Evolutionary conservation across 768 basidiomycete species (phyloP).

Genomic region (Phylloporus scabripes): DNA sequence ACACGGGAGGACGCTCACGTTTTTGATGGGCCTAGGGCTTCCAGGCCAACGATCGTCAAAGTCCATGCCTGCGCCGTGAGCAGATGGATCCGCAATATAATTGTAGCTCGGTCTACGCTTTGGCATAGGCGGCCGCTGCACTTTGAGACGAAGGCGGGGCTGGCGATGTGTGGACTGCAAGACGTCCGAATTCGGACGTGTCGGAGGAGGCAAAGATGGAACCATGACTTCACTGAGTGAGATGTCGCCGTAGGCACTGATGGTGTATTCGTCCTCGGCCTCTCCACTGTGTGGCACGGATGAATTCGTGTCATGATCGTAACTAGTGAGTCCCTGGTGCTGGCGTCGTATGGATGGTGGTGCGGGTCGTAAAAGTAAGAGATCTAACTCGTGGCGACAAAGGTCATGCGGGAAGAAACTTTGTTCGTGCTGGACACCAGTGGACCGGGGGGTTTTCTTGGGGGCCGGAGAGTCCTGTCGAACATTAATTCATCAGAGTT

Average conservation of each 20-base stretch:
- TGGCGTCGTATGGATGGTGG: background rate
- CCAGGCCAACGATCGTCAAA: slow-evolving; percentile 11
- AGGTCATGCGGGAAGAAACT: background rate
- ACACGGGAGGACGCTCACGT: slow-evolving; percentile 10
- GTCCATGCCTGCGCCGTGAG: background rate
- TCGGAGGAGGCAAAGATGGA: slow-evolving; percentile 20
- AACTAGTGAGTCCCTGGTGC: background rate
- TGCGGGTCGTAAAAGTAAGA: background rate
- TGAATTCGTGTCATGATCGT: background rate
- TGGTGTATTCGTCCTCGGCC: slow-evolving; percentile 34
- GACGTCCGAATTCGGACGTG: background rate
- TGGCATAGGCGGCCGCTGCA: slow-evolving; percentile 26
- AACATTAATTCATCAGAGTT: background rate
- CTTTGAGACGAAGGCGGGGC: slow-evolving; percentile 22
- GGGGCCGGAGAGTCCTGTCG: slow-evolving; percentile 7
- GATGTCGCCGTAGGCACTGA: slow-evolving; percentile 43
- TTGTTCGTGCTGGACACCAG: background rate
- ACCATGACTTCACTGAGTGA: slow-evolving; percentile 36
- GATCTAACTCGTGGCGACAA: background rate
- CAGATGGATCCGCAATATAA: slow-evolving; percentile 7
- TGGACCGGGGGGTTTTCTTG: background rate
- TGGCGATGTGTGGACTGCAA: slow-evolving; percentile 5
- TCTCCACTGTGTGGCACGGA: background rate
- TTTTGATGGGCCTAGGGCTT: slow-evolving; percentile 7
- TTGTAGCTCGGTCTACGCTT: slow-evolving; percentile 16